Evolutionary conservation across 345 rosid genomes (phyloP), one percentile per base, ranked within the genome.

Genomic region (Psidium friedrichsthalianum): DNA sequence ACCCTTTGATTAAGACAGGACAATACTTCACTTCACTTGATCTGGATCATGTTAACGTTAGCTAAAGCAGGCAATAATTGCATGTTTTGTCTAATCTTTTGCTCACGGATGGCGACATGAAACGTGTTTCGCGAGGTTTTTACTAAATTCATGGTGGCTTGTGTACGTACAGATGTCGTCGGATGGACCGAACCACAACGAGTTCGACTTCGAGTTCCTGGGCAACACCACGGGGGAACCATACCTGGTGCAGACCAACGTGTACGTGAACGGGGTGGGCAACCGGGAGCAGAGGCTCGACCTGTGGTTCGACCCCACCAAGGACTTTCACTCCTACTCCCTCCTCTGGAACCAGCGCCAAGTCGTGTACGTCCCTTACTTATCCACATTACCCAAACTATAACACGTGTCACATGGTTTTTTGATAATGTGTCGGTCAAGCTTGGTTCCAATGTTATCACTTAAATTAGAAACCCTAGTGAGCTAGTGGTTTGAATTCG

Each of bases 291-390:
- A 98, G 88, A 91, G 99, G 84, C 82, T 98, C 86, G 90, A 85
- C 86, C 98, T 98, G 44, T 98, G 99, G 99, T 98, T 98, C 87
- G 99, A 98, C 84, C 99, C 99, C 82, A 92, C 99, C 32, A 91
- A 91, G 89, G 99, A 93, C 53, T 98, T 96, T 84, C 99, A 98
- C 88, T 85, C 94, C 47, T 98, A 96, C 92, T 91, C 98, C 51
- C 1, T 98, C 86, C 90, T 93, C 27, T 98, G 99, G 99, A 96
- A 89, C 90, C 93, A 88, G 81, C 97, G 93, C 76, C 94, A 93
- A 89, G 99, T 96, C 81, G 89, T 95, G 99, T 97, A 92, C 94
- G 98, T 85, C 32, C 36, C 80, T 1, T 24, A 51, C 27, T 22
- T 40, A 16, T 16, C 11, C 6, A 5, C 24, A 18, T 11, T 29